Percentiles rank a stretch among this genome's conserved stretches.
Evolutionary conservation across 2,329 filamentous ascomycete genomes (phyloP).

Genomic region (Ceratocystis papillata): DNA sequence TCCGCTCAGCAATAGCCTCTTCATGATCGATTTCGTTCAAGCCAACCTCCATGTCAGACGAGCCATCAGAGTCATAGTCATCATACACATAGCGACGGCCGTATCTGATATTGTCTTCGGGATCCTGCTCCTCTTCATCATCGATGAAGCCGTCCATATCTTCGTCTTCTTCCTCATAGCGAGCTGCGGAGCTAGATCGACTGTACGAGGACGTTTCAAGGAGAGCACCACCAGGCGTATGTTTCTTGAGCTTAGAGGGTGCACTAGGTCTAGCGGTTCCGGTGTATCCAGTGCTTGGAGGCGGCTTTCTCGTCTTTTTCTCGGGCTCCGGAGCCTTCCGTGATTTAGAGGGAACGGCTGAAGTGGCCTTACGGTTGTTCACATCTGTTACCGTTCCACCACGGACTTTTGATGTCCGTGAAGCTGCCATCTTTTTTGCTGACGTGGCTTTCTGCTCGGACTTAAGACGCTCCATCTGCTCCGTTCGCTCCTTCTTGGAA

Average conservation of each 20-base stretch:
- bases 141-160: conserved; percentile 51
- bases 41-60: conserved; percentile 70
- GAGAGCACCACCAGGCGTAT: conserved; percentile 35
- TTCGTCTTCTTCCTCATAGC: conserved; percentile 49
- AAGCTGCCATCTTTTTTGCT: conserved; percentile 2
- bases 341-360: background rate
- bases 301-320: conserved; percentile 53
- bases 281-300: conserved; percentile 54
- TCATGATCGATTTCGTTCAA: conserved; percentile 63
- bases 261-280: conserved; percentile 53
- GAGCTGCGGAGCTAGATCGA: conserved; percentile 36
- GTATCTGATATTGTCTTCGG: conserved; percentile 28
- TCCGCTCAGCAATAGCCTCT: conserved; percentile 50
- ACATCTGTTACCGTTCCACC: background rate
- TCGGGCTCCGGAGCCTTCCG: conserved; percentile 32
- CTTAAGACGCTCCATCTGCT: conserved; percentile 31
- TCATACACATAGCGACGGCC: conserved; percentile 29
- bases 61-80: conserved; percentile 52
- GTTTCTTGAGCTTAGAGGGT: conserved; percentile 30
- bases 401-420: background rate
- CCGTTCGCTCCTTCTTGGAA: conserved; percentile 43
- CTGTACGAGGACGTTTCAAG: conserved; percentile 30
- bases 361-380: conserved; percentile 5
- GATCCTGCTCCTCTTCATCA: conserved; percentile 51
- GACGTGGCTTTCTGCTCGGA: conserved; percentile 11